Evolutionary conservation across 768 basidiomycete species (phyloP), one percentile per base, ranked within the genome.

Genomic region (Boletus rubescentipes): DNA sequence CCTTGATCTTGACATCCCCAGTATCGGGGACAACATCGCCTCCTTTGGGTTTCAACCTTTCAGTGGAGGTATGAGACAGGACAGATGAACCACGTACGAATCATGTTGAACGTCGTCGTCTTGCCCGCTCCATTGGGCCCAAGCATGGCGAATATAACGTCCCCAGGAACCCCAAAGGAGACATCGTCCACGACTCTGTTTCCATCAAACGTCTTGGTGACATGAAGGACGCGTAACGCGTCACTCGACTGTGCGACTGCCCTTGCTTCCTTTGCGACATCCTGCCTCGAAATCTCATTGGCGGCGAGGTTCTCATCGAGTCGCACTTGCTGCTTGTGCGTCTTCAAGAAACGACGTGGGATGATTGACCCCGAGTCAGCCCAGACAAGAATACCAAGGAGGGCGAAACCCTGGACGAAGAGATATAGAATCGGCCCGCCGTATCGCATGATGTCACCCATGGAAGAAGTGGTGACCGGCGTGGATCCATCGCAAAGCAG

Each of bases 111-210:
- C 0, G 84, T 86, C 0, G 90, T 90, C 11, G 87, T 91, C 69
- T 91, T 91, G 0, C 90, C 89, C 9, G 89, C 90, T 8, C 90
- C 90, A 59, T 91, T 92, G 1, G 90, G 90, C 2, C 90, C 90
- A 15, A 92, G 75, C 56, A 91, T 68, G 5, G 85, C 87, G 59
- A 90, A 88, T 16, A 87, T 74, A 44, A 83, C 85, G 42, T 87
- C 79, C 37, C 70, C 71, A 1, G 80, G 69, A 26, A 90, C 84
- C 0, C 83, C 84, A 60, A 91, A 81, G 57, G 80, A 85, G 36
- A 91, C 85, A 59, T 88, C 79, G 60, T 91, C 84, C 0, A 92
- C 87, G 0, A 86, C 89, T 26, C 72, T 77, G 38, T 79, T 78
- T 14, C 69, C 67, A 10, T 72, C 72, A 54, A 81, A 92, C 1